Evolutionary conservation across 2,329 filamentous ascomycete genomes (phyloP), one percentile per base, ranked within the genome.

Genomic region (Uncinocarpus reesii): DNA sequence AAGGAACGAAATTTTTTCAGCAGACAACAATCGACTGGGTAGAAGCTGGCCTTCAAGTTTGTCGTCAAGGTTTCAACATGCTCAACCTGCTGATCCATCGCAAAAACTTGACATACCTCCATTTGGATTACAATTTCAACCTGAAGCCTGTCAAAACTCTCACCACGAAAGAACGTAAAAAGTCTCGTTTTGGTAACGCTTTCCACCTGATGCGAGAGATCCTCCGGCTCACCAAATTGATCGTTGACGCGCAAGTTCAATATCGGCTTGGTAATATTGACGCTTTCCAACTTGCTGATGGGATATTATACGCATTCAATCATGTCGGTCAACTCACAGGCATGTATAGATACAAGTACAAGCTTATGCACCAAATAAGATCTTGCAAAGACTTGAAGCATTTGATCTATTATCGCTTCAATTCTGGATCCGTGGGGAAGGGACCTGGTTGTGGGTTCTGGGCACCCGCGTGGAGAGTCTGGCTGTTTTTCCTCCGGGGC

Each of bases 321-420:
- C 92, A 98, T 59, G 92, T 98, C 49, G 92, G 92, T 53, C 93
- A 98, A 67, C 74, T 98, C 53, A 98, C 92, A 13, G 92, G 92
- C 64, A 98, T 98, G 92, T 98, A 98, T 70, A 84, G 92, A 52
- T 98, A 98, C 78, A 98, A 98, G 75, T 98, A 98, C 74, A 98
- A 98, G 75, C 76, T 98, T 49, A 98, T 98, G 92, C 92, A 98
- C 65, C 92, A 98, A 68, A 98, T 98, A 59, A 86, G 92, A 58
- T 94, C 92, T 0, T 98, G 92, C 75, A 98, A 98, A 69, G 92
- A 98, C 69, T 67, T 98, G 63, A 98, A 98, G 78, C 92, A 98
- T 77, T 72, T 98, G 53, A 96, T 98, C 56, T 98, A 98, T 72
- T 96, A 96, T 67, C 85, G 90, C 42, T 98, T 98, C 72, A 98